Evolutionary conservation across 2,329 filamentous ascomycete species (phyloP), one percentile per base, ranked within the genome.

Genomic region (Alternaria dauci): DNA sequence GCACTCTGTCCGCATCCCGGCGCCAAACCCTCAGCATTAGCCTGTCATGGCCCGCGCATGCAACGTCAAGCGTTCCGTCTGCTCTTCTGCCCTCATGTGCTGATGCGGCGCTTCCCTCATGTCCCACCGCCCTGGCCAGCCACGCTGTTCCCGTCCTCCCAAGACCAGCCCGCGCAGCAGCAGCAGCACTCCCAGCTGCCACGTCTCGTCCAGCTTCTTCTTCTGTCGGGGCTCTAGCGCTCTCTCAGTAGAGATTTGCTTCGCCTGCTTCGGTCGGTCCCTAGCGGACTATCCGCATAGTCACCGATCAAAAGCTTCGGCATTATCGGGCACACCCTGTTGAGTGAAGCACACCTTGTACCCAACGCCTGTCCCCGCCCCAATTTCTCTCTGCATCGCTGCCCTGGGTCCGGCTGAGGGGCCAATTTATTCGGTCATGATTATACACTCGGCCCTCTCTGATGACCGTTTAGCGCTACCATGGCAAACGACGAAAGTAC

Each of bases 21-120:
- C 59, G 46, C 47, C 48, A 43, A 39, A 41, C 23, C 28, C 52
- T 34, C 32, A 34, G 32, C 32, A 34, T 34, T 34, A 34, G 32
- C 32, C 32, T 34, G 32, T 16, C 11, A 34, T 34, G 32, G 12
- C 32, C 32, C 12, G 32, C 32, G 32, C 32, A 16, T 34, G 32
- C 32, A 34, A 16, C 32, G 32, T 34, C 50, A 44, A 53, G 56
- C 56, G 55, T 60, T 61, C 28, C 62, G 56, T 36, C 65, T 44
- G 46, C 42, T 61, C 57, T 61, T 68, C 59, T 65, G 66, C 63
- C 58, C 63, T 58, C 58, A 58, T 62, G 66, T 62, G 60, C 63
- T 58, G 60, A 58, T 62, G 66, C 65, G 50, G 62, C 63, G 58
- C 54, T 55, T 54, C 61, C 61, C 61, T 66, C 55, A 65, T 34